Evolutionary conservation across 2,329 filamentous ascomycete genomes (phyloP).

Genomic region (Penicillium vulpinum): DNA sequence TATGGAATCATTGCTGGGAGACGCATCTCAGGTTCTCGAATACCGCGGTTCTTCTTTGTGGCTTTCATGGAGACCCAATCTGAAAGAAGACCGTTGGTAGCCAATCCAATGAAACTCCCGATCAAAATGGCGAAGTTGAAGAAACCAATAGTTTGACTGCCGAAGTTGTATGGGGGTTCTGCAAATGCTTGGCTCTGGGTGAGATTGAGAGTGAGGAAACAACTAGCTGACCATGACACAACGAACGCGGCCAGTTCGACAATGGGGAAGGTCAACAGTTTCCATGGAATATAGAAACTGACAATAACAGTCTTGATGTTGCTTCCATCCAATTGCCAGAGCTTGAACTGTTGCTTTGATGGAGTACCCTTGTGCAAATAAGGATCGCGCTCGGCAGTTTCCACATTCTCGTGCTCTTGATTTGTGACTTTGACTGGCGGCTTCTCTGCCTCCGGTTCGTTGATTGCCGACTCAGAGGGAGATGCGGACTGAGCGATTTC

Average conservation of each 20-base stretch:
- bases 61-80: constrained; percentile 59
- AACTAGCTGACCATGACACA: constrained; percentile 60
- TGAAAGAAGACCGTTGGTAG: constrained; percentile 56
- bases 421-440: constrained; percentile 6
- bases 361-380: constrained; percentile 58
- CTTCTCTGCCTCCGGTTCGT: constrained; percentile 19
- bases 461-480: neutral
- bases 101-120: constrained; percentile 56
- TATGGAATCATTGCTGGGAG: constrained; percentile 59
- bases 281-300: constrained; percentile 63
- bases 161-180: constrained; percentile 57
- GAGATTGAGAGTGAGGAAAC: constrained; percentile 62
- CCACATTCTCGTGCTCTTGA: constrained; percentile 19
- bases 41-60: constrained; percentile 55
- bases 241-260: constrained; percentile 63
- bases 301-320: constrained; percentile 47
- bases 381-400: constrained; percentile 48
- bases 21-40: constrained; percentile 61
- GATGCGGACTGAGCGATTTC: constrained; percentile 14
- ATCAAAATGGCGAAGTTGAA: constrained; percentile 59
- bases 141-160: constrained; percentile 53
- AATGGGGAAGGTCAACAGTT: constrained; percentile 63
- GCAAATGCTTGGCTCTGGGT: constrained; percentile 58
- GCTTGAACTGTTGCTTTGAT: constrained; percentile 56
- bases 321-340: constrained; percentile 53